Conservation (phyloP, 208 protist species). For the Leishmania amazonensis region DNA sequence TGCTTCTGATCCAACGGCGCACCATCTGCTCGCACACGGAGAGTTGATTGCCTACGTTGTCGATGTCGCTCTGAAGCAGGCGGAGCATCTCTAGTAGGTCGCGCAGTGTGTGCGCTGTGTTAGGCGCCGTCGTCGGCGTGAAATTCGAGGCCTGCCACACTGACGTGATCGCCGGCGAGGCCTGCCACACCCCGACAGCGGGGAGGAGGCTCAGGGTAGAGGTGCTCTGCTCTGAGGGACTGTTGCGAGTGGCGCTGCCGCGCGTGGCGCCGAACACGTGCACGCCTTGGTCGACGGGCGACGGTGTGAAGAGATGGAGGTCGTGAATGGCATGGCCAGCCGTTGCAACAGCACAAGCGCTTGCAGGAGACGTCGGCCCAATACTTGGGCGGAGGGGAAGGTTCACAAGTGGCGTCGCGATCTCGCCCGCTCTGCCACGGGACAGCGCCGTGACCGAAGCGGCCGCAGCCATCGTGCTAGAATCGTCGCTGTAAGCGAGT, state of each 20-base stretch:
- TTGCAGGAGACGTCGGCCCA: slow-evolving; percentile 2
- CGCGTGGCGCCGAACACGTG: slow-evolving; percentile 11
- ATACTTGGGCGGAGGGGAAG: background rate
- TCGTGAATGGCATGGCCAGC: background rate
- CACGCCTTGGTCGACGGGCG: slow-evolving; percentile 15
- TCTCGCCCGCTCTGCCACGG: background rate
- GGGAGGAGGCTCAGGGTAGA: slow-evolving; percentile 27
- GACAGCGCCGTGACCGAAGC: background rate
- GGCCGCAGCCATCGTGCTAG: background rate
- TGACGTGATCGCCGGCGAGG: slow-evolving; percentile 19
- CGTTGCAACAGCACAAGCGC: background rate
- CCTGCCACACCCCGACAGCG: slow-evolving; percentile 21
- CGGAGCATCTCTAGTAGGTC: slow-evolving; percentile 40
- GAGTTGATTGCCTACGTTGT: slow-evolving; percentile 33
- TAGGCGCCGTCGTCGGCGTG: slow-evolving; percentile 5
- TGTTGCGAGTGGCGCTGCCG: slow-evolving; percentile 15
- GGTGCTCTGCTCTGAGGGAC: slow-evolving; percentile 26
- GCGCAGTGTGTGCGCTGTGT: slow-evolving; percentile 10
- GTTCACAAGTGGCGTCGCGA: background rate
- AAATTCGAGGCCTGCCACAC: slow-evolving; percentile 8
- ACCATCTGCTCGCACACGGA: slow-evolving; percentile 26
- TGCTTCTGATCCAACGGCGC: slow-evolving; percentile 22
- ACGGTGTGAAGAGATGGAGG: slow-evolving; percentile 26
- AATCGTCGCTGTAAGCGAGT: background rate
- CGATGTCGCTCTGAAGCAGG: slow-evolving; percentile 40